These are phyloP conservation scores for Fistulifera solaris DNA, from an alignment of 108 stramenopile species.

Conservation along the genomic window DNA sequence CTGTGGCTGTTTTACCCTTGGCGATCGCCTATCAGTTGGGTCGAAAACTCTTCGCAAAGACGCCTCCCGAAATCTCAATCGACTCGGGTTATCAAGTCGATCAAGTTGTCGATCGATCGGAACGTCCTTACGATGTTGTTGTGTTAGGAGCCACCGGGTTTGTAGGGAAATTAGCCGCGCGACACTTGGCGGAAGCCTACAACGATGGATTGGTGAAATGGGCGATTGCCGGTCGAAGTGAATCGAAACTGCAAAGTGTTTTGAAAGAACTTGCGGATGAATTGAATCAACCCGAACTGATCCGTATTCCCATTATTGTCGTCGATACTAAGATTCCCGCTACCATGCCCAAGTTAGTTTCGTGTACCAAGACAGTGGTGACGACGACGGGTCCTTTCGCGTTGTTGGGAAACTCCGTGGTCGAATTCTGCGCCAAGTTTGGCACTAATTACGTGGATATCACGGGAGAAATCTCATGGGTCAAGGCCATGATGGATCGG, in stretches of 20 bases:
- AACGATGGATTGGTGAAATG: slow-evolving; percentile 50
- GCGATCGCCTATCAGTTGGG: slow-evolving; percentile 32
- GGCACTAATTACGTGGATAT: slow-evolving; percentile 91
- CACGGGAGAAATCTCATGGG: slow-evolving; percentile 79
- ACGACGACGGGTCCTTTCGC: slow-evolving; percentile 88
- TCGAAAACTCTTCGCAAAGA: slow-evolving; percentile 11
- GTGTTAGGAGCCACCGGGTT: slow-evolving; percentile 85
- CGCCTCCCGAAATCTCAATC: not conserved
- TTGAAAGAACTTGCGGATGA: slow-evolving; percentile 23
- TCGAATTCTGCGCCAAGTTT: slow-evolving; percentile 69
- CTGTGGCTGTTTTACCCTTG: slow-evolving; percentile 22
- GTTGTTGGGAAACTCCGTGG: slow-evolving; percentile 69
- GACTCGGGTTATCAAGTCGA: slow-evolving; percentile 23
- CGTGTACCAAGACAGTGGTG: slow-evolving; percentile 59
- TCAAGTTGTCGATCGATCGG: slow-evolving; percentile 21
- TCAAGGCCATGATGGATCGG: slow-evolving; percentile 54
- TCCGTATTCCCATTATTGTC: slow-evolving; percentile 33
- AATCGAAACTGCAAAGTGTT: slow-evolving; percentile 37
- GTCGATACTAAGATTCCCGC: slow-evolving; percentile 46
- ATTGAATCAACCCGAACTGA: slow-evolving; percentile 20
- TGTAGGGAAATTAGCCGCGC: slow-evolving; percentile 67
- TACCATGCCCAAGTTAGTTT: slow-evolving; percentile 54
- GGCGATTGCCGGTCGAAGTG: slow-evolving; percentile 72
- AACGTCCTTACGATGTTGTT: slow-evolving; percentile 69
- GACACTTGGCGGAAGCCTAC: slow-evolving; percentile 56